These are phyloP conservation scores for Hymenochaete sp. DNA, from an alignment of 1,284 basidiomycete genomes.

Conservation along the genomic window DNA sequence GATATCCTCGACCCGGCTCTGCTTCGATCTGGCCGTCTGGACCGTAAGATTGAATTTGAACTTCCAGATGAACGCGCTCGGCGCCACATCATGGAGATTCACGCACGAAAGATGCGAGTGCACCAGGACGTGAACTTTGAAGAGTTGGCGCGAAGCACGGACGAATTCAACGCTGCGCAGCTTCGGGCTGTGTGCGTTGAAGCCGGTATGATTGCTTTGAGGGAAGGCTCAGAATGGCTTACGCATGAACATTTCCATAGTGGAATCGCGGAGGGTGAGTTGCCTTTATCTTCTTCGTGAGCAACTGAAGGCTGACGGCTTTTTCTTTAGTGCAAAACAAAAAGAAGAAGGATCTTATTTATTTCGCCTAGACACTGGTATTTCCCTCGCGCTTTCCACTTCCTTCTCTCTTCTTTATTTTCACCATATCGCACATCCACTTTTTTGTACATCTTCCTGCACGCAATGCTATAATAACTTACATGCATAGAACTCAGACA, in stretches of 20 bases:
- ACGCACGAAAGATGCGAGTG: slow-evolving; percentile 89
- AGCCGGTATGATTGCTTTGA: slow-evolving; percentile 95
- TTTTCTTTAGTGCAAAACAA: slow-evolving; percentile 86
- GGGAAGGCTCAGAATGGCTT: slow-evolving; percentile 88
- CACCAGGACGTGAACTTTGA: slow-evolving; percentile 70
- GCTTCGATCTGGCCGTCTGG: slow-evolving; percentile 66
- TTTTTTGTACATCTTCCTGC: no score
- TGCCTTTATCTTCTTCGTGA: not conserved
- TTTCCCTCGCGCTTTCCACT: not conserved
- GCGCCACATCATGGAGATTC: slow-evolving; percentile 69
- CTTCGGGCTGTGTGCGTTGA: slow-evolving; percentile 93
- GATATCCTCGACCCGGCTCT: slow-evolving; percentile 88
- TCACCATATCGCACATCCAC: no score
- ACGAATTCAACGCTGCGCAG: slow-evolving; percentile 71
- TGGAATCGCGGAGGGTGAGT: slow-evolving; percentile 82
- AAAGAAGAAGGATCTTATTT: slow-evolving; percentile 93
- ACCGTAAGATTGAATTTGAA: slow-evolving; percentile 78
- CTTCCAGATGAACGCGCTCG: slow-evolving; percentile 68
- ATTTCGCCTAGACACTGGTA: slow-evolving; percentile 60
- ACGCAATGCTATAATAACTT: no score
- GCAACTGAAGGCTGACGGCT: slow-evolving; percentile 18
- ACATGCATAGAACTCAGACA: no score
- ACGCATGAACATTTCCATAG: slow-evolving; percentile 90
- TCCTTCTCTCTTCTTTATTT: no score
- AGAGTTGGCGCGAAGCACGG: slow-evolving; percentile 66